These are phyloP conservation scores for Brettanomyces naardenensis DNA, from an alignment of 805 yeast species.

Conservation along the genomic window DNA sequence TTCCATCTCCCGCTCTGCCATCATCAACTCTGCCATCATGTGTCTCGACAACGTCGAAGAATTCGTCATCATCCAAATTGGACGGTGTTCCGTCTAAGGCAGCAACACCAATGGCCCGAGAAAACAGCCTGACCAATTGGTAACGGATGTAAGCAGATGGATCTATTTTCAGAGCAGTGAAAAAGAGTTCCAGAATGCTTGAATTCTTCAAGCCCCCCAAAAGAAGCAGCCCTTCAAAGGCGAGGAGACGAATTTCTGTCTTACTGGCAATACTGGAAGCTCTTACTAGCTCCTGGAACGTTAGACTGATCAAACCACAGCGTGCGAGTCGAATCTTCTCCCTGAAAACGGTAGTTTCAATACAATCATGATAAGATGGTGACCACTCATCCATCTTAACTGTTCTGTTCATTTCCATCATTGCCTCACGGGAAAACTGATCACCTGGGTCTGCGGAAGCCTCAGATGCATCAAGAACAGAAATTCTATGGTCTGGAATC, in stretches of 20 bases:
- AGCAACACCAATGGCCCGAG: slow-evolving; percentile 50
- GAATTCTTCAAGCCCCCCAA: slow-evolving; percentile 73
- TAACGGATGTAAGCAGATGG: slow-evolving; percentile 43
- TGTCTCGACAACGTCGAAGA: slow-evolving; percentile 17
- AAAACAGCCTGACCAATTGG: slow-evolving; percentile 39
- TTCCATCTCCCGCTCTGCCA: slow-evolving; percentile 5
- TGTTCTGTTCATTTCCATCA: slow-evolving; percentile 65
- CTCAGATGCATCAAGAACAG: slow-evolving; percentile 10
- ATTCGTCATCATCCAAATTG: slow-evolving; percentile 58
- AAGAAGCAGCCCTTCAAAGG: slow-evolving; percentile 60
- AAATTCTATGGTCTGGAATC: slow-evolving; percentile 17
- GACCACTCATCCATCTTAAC: slow-evolving; percentile 80
- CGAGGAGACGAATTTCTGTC: slow-evolving; percentile 51
- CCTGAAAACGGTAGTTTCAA: slow-evolving; percentile 48
- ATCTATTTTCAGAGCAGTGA: slow-evolving; percentile 50
- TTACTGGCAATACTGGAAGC: slow-evolving; percentile 40
- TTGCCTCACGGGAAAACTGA: slow-evolving; percentile 36
- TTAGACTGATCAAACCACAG: slow-evolving; percentile 42
- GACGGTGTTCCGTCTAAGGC: slow-evolving; percentile 58
- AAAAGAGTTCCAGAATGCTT: slow-evolving; percentile 52
- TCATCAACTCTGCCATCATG: slow-evolving; percentile 4
- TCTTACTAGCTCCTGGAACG: slow-evolving; percentile 47
- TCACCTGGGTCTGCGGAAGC: slow-evolving; percentile 21
- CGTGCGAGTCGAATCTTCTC: slow-evolving; percentile 54
- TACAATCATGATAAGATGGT: slow-evolving; percentile 56